Base-by-base conservation (phyloP, 345 rosid species). In the Stellera chamaejasme region DNA sequence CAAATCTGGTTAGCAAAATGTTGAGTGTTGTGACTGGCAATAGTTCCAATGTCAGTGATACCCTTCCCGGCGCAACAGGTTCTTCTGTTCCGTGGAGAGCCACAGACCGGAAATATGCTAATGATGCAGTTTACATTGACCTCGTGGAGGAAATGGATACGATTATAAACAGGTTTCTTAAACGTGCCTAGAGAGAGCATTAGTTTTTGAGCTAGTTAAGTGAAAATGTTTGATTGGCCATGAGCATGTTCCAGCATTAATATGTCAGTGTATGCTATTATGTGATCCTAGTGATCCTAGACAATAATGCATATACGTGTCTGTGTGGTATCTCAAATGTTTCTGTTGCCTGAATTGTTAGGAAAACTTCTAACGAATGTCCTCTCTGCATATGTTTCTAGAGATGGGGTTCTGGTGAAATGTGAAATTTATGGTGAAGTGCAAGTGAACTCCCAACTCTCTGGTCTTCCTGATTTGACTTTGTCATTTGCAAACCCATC, bases 111-210 rank as follows among this genome's bases (percentile, higher is more conserved):
- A 93, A 93, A 67, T 85, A 93, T 68, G 79, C 97, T 54, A 87
- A 76, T 63, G 84, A 87, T 55, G 95, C 87, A 80, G 95, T 89
- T 52, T 83, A 86, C 58, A 94, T 93, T 7, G 96, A 93, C 66
- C 95, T 93, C 3, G 92, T 82, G 41, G 96, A 93, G 77, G 92
- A 87, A 82, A 81, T 93, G 96, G 99, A 93, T 76, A 90, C 95
- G 12, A 71, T 74, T 67, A 70, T 85, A 48, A 87, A 87, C 80
- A 87, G 97, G 96, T 89, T 43, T 25, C 5, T 62, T 56, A 32
- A 50, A 50, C 28, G 4, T 48, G 26, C 43, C 39, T 50, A 12
- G 50, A 39, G 13, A 0, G 19, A 27, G 4, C 23, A 45, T 27
- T 11, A 16, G 10, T 19, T 54, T 55, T 44, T 14, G 4, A 2